A percentile compares a stretch with the other conserved stretches of the same genome.
Conservation (phyloP, 192 early-diverging fungal genomes). For the Lobosporangium transversale region DNA sequence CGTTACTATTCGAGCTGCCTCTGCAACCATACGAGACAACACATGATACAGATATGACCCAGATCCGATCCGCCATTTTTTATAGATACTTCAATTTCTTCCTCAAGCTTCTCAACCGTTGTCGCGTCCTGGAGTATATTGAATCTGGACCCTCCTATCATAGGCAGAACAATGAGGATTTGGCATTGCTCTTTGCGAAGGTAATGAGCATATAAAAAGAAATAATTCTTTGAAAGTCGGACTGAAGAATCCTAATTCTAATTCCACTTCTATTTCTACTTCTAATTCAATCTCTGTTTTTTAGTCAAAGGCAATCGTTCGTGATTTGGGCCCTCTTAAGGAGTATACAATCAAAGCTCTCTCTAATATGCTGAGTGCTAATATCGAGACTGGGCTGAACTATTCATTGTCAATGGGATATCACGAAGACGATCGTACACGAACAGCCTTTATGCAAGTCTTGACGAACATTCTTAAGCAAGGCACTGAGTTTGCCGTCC, state of each 20-base stretch:
- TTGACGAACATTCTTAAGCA: conserved; percentile 90
- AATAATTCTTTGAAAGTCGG: no score
- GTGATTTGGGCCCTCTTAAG: conserved; percentile 75
- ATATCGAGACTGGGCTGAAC: conserved; percentile 92
- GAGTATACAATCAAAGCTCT: conserved; percentile 90
- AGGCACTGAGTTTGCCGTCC: conserved; percentile 86
- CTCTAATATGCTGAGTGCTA: conserved; percentile 89
- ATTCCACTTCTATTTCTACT: conserved; percentile 1
- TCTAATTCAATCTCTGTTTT: background rate
- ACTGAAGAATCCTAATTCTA: no score
- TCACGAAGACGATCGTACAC: conserved; percentile 88
- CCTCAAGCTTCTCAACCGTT: conserved; percentile 75
- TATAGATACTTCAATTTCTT: conserved; percentile 83
- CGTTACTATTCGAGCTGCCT: conserved; percentile 74
- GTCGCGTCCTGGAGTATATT: conserved; percentile 67
- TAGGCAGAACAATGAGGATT: conserved; percentile 42
- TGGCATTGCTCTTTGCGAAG: conserved; percentile 50
- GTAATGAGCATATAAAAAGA: no score
- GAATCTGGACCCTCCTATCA: conserved; percentile 52
- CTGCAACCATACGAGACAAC: conserved; percentile 72
- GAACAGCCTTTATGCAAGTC: conserved; percentile 92
- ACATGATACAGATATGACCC: conserved; percentile 65
- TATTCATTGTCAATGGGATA: conserved; percentile 91
- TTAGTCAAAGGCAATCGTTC: conserved; percentile 68
- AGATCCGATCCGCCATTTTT: conserved; percentile 73